phyloP scores from a whole-genome alignment of 2,329 filamentous ascomycete species.

The Pseudogymnoascus sp. region DNA sequence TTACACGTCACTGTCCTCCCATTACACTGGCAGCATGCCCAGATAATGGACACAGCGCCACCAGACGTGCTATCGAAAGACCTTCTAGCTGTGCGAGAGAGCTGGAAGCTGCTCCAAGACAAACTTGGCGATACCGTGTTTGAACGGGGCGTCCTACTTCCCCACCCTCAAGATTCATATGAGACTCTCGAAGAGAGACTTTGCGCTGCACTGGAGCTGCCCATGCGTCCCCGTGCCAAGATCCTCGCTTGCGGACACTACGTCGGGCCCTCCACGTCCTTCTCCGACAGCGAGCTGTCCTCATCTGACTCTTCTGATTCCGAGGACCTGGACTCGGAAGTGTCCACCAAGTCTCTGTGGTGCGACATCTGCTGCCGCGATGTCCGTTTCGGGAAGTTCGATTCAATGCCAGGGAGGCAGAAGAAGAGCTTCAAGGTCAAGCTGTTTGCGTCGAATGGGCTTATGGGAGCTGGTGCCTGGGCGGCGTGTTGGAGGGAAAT shows the following conservation, averaged over 20 bases:
- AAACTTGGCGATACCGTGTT: conserved; percentile 67
- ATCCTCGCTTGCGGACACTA: conserved; percentile 75
- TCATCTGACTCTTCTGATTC: conserved; percentile 23
- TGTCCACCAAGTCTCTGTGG: conserved; percentile 18
- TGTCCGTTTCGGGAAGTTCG: conserved; percentile 26
- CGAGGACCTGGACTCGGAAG: conserved; percentile 18
- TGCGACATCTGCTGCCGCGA: conserved; percentile 31
- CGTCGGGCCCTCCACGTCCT: conserved; percentile 52
- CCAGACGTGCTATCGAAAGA: conserved; percentile 40
- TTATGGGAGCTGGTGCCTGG: conserved; percentile 92
- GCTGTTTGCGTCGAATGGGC: conserved; percentile 88
- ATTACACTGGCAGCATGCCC: conserved; percentile 58
- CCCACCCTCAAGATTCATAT: conserved; percentile 74
- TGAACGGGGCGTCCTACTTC: conserved; percentile 66
- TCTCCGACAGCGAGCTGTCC: conserved; percentile 20
- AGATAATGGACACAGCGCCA: conserved; percentile 44
- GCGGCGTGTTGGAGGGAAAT: conserved; percentile 92
- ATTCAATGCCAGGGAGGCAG: conserved; percentile 15
- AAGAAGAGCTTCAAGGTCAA: conserved; percentile 64
- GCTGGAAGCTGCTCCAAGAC: conserved; percentile 62
- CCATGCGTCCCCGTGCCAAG: conserved; percentile 55
- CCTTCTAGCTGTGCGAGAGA: conserved; percentile 49
- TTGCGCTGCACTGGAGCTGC: conserved; percentile 67
- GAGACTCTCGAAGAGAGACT: conserved; percentile 73
- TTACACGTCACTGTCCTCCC: conserved; percentile 73